phyloP scores from a whole-genome alignment of 2,329 filamentous ascomycete species.

The Emydomyces testavorans region DNA sequence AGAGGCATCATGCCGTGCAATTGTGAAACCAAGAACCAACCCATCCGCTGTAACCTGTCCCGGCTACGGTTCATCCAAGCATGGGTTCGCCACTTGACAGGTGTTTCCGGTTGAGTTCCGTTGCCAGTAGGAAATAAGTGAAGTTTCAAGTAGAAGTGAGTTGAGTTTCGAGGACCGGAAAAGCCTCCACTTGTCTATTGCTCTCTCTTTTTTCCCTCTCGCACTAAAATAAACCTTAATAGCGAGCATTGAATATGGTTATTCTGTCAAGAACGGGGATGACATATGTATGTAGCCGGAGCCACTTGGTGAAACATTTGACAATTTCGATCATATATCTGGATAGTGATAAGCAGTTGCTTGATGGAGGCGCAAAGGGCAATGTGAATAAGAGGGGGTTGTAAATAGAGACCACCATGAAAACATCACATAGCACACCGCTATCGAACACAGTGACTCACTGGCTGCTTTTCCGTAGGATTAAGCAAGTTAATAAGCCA shows the following conservation, averaged over 20 bases:
- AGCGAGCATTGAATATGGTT: conserved; percentile 14
- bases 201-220: no score
- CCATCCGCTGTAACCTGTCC: conserved; percentile 12
- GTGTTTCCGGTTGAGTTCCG: no score
- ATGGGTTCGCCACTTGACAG: conserved; percentile 6
- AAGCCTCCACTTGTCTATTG: no score
- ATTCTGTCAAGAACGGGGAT: conserved; percentile 11
- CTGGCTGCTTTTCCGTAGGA: no score
- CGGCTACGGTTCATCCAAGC: conserved; percentile 13
- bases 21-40: conserved; percentile 11
- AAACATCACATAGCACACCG: no score
- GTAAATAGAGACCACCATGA: no score
- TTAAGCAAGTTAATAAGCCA: no score
- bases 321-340: not conserved
- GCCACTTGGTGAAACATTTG: conserved; percentile 12
- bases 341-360: conserved; percentile 5
- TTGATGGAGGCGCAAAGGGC: conserved; percentile 1
- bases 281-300: conserved; percentile 15
- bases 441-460: no score
- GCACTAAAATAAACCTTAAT: conserved; percentile 10
- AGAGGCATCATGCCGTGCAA: conserved; percentile 12
- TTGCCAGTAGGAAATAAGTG: no score
- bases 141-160: no score
- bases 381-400: no score
- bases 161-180: no score